Conservation (phyloP, 2,329 filamentous ascomycete species). For the Clonostachys rosea region DNA sequence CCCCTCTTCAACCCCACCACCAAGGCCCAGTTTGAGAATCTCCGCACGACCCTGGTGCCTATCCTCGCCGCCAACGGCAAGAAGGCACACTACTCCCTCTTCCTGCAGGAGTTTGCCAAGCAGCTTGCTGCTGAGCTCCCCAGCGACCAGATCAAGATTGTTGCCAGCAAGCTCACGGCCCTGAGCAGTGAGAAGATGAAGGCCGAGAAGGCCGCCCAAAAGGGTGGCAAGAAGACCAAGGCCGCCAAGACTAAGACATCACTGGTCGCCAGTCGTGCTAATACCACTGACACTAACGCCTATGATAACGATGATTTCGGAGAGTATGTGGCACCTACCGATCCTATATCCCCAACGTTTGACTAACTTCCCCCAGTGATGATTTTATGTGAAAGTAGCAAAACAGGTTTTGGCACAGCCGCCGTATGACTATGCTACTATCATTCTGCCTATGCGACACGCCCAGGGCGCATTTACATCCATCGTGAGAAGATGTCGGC, state of each 20-base stretch:
- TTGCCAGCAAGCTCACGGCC: conserved; percentile 81
- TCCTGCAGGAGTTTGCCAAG: conserved; percentile 88
- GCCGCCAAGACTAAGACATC: conserved; percentile 92
- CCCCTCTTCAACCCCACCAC: conserved; percentile 85
- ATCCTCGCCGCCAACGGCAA: conserved; percentile 71
- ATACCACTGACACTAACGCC: conserved; percentile 63
- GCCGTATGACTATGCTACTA: too few relatives aligned
- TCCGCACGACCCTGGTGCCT: conserved; percentile 75
- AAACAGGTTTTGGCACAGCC: neutral
- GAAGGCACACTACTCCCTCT: conserved; percentile 86
- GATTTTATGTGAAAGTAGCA: conserved; percentile 66
- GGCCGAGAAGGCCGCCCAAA: conserved; percentile 92
- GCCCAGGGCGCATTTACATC: too few relatives aligned
- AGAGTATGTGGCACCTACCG: conserved; percentile 57
- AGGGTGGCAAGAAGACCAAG: conserved; percentile 95
- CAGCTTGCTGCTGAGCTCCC: conserved; percentile 81
- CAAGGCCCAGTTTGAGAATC: conserved; percentile 77
- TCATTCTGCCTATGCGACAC: too few relatives aligned
- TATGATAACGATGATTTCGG: conserved; percentile 81
- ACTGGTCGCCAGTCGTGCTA: conserved; percentile 62
- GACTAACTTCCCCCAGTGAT: conserved; percentile 40
- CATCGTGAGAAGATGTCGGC: too few relatives aligned
- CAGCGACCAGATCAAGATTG: conserved; percentile 95
- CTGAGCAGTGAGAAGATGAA: conserved; percentile 97
- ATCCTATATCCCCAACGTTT: neutral